Percentiles rank a stretch among this genome's conserved stretches.
Evolutionary conservation across 345 rosid species (phyloP).

Genomic region (Populus pruinosa): DNA sequence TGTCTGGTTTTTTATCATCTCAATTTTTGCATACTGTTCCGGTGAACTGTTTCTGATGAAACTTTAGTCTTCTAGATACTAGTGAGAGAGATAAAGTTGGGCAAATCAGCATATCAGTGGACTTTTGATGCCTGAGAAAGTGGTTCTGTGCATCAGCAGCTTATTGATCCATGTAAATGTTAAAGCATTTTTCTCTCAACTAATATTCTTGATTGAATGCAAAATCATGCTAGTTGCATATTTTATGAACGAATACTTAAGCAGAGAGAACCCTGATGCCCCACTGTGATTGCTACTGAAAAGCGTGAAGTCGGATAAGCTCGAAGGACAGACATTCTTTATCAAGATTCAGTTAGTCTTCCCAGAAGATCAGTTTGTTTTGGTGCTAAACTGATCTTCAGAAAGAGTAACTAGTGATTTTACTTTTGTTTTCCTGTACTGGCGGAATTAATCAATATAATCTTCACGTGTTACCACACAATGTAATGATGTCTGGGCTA

Average conservation of each 20-base stretch:
- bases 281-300: not conserved
- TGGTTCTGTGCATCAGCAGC: not conserved
- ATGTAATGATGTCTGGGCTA: no score
- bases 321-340: no score
- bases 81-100: not conserved
- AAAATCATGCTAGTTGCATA: not conserved
- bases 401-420: not conserved
- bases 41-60: constrained; percentile 12
- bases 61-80: not conserved
- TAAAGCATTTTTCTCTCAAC: not conserved
- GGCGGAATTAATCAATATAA: not conserved
- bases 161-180: not conserved
- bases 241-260: not conserved
- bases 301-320: no score
- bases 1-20: constrained; percentile 2
- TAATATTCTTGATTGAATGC: not conserved
- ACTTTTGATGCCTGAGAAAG: not conserved
- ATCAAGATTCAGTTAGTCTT: no score
- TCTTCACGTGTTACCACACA: no score
- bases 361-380: not conserved
- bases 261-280: not conserved
- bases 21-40: not conserved
- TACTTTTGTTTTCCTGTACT: not conserved
- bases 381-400: not conserved
- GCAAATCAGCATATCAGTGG: not conserved